These are phyloP conservation scores for Microbotryum saponariae DNA, from an alignment of 1,284 basidiomycete species.

Conservation along the genomic window DNA sequence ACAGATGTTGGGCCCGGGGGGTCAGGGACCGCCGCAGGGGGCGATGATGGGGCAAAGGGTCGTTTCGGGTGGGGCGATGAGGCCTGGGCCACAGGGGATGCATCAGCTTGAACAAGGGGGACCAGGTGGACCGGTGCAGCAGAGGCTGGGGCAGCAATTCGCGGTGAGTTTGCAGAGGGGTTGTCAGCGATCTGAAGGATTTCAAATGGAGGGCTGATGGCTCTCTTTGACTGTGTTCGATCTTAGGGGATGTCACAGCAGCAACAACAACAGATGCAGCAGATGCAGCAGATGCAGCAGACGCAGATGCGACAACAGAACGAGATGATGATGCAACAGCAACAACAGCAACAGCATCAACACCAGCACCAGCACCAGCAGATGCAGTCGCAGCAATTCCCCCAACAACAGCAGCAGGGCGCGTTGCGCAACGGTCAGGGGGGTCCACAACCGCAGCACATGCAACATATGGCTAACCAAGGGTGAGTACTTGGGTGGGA, in stretches of 20 bases:
- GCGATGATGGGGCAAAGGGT: not conserved
- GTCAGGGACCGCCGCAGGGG: not conserved
- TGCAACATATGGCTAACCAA: conserved; percentile 9
- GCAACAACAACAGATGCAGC: conserved; percentile 8
- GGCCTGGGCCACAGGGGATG: not conserved
- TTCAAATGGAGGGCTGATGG: not conserved
- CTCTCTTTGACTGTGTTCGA: not conserved
- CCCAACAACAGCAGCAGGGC: not conserved
- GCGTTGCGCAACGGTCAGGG: not conserved
- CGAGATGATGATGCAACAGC: conserved; percentile 12
- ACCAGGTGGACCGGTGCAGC: conserved; percentile 8
- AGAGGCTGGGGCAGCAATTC: conserved; percentile 3
- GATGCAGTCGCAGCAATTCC: not conserved
- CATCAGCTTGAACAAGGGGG: not conserved
- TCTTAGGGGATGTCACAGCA: conserved; percentile 3
- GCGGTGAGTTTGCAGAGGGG: conserved; percentile 4
- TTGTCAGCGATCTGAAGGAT: not conserved
- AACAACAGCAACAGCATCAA: conserved; percentile 10
- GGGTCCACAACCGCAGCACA: conserved; percentile 1
- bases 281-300: conserved; percentile 21
- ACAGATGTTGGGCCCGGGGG: not conserved
- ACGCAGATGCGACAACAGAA: conserved; percentile 8
- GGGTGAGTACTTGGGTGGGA: conserved; percentile 3
- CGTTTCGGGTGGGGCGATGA: not conserved
- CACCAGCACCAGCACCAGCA: conserved; percentile 1